phyloP scores from a whole-genome alignment of 441 rosid genomes.

The Francoa sonchifolia region DNA sequence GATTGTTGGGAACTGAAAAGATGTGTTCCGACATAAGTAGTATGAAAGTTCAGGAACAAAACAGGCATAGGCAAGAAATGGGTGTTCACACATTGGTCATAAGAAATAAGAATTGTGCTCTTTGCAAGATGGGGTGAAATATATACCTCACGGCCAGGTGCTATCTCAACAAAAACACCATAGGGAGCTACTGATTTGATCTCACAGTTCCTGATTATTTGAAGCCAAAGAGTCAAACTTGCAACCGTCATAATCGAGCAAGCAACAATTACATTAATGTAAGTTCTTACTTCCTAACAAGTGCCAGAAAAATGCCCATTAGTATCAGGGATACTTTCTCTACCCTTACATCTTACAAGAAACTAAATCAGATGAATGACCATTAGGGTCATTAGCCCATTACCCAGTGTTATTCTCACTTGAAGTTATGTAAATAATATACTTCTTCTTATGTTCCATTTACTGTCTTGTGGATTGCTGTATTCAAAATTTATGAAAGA shows the following conservation, averaged over 20 bases:
- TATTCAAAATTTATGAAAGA: too few species aligned
- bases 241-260: conserved; percentile 6
- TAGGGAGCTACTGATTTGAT: conserved; percentile 84
- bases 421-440: too few species aligned
- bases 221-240: conserved; percentile 9
- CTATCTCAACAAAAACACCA: conserved; percentile 94
- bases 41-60: too few species aligned
- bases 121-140: conserved; percentile 9
- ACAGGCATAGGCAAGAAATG: not conserved
- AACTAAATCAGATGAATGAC: too few species aligned
- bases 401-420: too few species aligned
- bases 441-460: too few species aligned
- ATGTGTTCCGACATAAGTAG: too few species aligned
- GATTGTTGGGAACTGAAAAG: too few species aligned
- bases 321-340: too few species aligned
- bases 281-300: conserved; percentile 6
- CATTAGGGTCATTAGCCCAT: too few species aligned
- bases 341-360: too few species aligned
- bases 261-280: conserved; percentile 3
- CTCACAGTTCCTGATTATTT: conserved; percentile 60
- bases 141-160: conserved; percentile 84
- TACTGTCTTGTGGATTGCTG: too few species aligned
- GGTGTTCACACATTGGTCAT: not conserved
- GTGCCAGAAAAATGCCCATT: not conserved
- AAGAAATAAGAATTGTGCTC: not conserved